A percentile compares a stretch with the other conserved stretches of the same genome.
Evolutionary conservation across 2,329 filamentous ascomycete species (phyloP).

Genomic region (Nemania sp.): DNA sequence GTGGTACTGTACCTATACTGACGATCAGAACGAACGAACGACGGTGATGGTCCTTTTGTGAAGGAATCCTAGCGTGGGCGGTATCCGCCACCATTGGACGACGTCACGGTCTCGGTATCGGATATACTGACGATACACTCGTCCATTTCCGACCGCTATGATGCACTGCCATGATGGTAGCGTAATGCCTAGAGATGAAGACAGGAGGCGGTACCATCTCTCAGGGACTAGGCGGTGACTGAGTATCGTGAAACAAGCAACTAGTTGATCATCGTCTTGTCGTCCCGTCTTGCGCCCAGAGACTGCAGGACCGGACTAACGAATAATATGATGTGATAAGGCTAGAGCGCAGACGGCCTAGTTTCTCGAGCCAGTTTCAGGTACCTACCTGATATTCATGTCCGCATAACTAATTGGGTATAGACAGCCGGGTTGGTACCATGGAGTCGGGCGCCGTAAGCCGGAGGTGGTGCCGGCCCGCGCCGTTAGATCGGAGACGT

Average conservation of each 20-base stretch:
- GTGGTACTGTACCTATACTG: neutral
- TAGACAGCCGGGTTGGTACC: neutral
- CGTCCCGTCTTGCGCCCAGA: neutral
- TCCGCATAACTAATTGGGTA: neutral
- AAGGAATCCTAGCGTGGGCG: neutral
- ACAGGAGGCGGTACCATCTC: neutral
- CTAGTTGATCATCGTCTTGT: neutral
- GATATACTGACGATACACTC: neutral
- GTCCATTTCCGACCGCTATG: neutral
- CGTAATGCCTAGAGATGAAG: neutral
- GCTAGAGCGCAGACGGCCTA: neutral
- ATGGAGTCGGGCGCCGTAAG: neutral
- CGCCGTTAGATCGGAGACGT: neutral
- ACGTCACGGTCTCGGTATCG: neutral
- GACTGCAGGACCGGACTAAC: neutral
- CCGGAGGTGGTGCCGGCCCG: slow-evolving; percentile 2
- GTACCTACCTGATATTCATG: neutral
- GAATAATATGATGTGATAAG: neutral
- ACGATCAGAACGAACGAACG: neutral
- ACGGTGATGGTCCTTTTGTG: neutral
- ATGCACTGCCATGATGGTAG: neutral
- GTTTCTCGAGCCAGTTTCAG: neutral
- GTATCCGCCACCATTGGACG: neutral
- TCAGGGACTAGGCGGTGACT: neutral
- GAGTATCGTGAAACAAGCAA: neutral